Base-by-base conservation (phyloP, 1,284 basidiomycete genomes). In the Leccinum solheimii region DNA sequence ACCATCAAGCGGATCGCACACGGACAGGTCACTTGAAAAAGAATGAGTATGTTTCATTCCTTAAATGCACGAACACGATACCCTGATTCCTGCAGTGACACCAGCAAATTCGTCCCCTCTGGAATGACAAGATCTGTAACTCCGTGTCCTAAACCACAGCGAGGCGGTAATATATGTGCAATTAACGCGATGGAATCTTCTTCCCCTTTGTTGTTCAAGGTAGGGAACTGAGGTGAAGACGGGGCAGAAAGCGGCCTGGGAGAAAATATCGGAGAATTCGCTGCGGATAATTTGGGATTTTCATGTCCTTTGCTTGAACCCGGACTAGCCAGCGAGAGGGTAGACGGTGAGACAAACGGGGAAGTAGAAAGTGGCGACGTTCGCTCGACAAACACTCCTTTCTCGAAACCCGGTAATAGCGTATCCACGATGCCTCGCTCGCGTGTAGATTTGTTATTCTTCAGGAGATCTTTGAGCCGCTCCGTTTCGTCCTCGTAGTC, bases 401-500 rank as follows among this genome's bases (percentile, higher is more conserved):
- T 75, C 9, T 73, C 71, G n/a, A 76, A 64, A 21, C 34, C 64
- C 1, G 71, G 66, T 4, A 75, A 51, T 5, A 75, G 48, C 21
- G 73, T 60, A n/a, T 80, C 80, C 30, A 67, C 66, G 30, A 76
- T 64, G 36, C 69, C 34, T 14, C 74, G 65, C 27, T 70, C 72
- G 55, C 71, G 72, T 11, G 67, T 49, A 57, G 76, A 80, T 52
- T 83, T 81, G 66, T 78, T 82, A 19, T 82, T 83, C 68, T 85
- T 86, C 32, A 92, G 73, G 71, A 92, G 79, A 43, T 84, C 86
- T 69, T 89, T 90, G 63, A 92, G 79, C 66, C 85, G 86, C 59
- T 85, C 87, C 5, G 87, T 80, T 69, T 92, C 91, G 49, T 91
- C 88, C 3, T 92, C 90, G 61, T 86, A 91, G 67, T 92, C 90